phyloP scores from a whole-genome alignment of 1,284 basidiomycete genomes.

The Chalciporus sp. region DNA sequence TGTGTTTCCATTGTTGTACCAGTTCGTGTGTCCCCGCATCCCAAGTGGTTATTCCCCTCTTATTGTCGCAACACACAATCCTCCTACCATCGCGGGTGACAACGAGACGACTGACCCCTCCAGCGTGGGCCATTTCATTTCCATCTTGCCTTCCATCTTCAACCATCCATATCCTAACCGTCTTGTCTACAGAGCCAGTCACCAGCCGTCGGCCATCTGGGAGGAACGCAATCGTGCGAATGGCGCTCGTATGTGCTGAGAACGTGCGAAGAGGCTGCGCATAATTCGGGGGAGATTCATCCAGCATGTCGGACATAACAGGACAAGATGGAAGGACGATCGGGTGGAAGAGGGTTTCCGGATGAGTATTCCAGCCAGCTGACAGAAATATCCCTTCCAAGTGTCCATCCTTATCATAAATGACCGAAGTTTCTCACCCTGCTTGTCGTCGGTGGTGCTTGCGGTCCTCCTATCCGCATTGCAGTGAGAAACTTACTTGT shows the following conservation, averaged over 20 bases:
- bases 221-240: neutral
- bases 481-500: too few species aligned
- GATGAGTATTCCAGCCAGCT: too few species aligned
- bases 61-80: neutral
- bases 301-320: too few species aligned
- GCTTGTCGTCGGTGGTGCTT: too few species aligned
- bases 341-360: too few species aligned
- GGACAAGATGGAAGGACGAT: too few species aligned
- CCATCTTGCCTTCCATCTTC: constrained; percentile 3
- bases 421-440: too few species aligned
- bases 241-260: neutral
- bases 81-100: neutral
- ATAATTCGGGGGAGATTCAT: too few species aligned
- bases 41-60: constrained; percentile 3
- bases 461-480: too few species aligned
- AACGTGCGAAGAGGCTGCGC: neutral
- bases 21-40: neutral
- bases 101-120: accelerated
- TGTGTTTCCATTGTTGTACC: neutral
- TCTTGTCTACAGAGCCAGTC: neutral
- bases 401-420: too few species aligned
- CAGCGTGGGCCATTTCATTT: neutral
- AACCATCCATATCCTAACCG: constrained; percentile 2
- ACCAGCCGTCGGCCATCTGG: constrained; percentile 3
- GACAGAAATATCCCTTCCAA: too few species aligned